These are phyloP conservation scores for Didymellaceae sp. DNA, from an alignment of 2,329 filamentous ascomycete genomes.

Conservation along the genomic window DNA sequence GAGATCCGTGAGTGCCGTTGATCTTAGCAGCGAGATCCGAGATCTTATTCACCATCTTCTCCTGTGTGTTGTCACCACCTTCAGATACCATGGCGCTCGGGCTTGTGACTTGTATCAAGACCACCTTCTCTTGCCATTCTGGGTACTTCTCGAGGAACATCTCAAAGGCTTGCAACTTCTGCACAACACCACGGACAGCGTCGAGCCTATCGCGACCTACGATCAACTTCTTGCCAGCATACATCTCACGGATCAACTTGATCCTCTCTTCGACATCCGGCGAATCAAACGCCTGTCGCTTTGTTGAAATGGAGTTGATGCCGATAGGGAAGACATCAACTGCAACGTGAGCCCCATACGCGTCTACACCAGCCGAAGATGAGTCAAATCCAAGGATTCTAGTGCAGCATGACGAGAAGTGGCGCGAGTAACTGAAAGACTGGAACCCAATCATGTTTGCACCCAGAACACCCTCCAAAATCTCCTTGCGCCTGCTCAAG, in stretches of 20 bases:
- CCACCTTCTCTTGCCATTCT: conserved; percentile 89
- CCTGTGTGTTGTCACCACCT: conserved; percentile 71
- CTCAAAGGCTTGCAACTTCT: conserved; percentile 94
- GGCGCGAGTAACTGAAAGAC: conserved; percentile 91
- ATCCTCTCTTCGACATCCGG: conserved; percentile 75
- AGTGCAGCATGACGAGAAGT: conserved; percentile 94
- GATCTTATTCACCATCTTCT: conserved; percentile 85
- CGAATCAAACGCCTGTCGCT: conserved; percentile 74
- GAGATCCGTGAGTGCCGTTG: conserved; percentile 86
- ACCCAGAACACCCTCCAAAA: conserved; percentile 87
- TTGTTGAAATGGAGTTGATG: conserved; percentile 84
- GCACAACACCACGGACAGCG: conserved; percentile 89
- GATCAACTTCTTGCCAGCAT: conserved; percentile 91
- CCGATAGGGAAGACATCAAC: conserved; percentile 95
- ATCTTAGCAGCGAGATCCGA: conserved; percentile 90
- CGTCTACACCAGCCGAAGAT: conserved; percentile 82
- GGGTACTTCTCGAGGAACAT: conserved; percentile 89
- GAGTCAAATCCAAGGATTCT: conserved; percentile 90
- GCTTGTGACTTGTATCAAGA: conserved; percentile 93
- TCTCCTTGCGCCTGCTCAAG: conserved; percentile 84
- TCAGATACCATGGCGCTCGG: conserved; percentile 82
- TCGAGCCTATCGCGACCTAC: conserved; percentile 94
- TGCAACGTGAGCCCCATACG: conserved; percentile 85
- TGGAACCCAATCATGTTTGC: conserved; percentile 95
- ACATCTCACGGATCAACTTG: conserved; percentile 74